Conservation (phyloP, 2,329 filamentous ascomycete species). For the Ampelomyces quisqualis region DNA sequence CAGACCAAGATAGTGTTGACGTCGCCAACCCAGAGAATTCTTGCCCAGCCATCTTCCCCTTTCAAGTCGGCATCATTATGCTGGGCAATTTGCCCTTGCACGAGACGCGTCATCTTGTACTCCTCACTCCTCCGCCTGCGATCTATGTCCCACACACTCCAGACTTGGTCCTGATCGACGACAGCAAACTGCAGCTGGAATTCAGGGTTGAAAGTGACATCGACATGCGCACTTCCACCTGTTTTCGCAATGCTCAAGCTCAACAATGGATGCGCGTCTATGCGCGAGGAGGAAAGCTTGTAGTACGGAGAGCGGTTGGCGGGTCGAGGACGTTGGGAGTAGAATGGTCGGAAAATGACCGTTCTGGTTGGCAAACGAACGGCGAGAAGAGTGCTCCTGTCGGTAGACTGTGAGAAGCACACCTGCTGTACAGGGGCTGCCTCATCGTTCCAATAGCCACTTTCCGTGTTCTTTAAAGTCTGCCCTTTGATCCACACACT, state of each 20-base stretch:
- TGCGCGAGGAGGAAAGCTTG: conserved; percentile 48
- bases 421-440: conserved; percentile 57
- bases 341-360: conserved; percentile 49
- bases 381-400: conserved; percentile 52
- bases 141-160: conserved; percentile 66
- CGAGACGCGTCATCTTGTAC: conserved; percentile 39
- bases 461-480: conserved; percentile 48
- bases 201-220: conserved; percentile 66
- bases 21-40: conserved; percentile 52
- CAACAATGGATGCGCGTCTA: conserved; percentile 59
- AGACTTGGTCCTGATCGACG: conserved; percentile 64
- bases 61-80: conserved; percentile 1
- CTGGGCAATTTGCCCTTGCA: conserved; percentile 22
- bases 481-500: conserved; percentile 53
- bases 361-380: conserved; percentile 52
- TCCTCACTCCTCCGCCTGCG: conserved; percentile 25
- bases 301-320: conserved; percentile 21
- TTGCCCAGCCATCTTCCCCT: conserved; percentile 52
- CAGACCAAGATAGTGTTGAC: conserved; percentile 55
- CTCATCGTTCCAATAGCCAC: conserved; percentile 58
- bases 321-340: conserved; percentile 13
- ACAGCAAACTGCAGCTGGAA: conserved; percentile 63
- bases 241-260: conserved; percentile 56
- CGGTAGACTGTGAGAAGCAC: conserved; percentile 50
- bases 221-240: conserved; percentile 58